phyloP scores from a whole-genome alignment of 1,284 basidiomycete genomes.

The Vanrija pseudolonga region DNA sequence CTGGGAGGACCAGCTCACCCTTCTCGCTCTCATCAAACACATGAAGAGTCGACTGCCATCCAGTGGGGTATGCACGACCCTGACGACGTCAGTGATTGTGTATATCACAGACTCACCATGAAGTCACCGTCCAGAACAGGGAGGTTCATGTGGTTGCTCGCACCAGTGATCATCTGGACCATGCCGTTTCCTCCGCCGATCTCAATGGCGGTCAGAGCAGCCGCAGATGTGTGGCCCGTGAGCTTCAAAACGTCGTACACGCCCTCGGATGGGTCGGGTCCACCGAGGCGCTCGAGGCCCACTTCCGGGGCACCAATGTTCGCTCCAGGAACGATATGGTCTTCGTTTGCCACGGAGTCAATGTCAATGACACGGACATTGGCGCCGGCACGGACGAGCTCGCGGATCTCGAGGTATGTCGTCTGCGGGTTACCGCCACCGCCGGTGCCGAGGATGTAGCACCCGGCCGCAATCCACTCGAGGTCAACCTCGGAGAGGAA shows the following conservation, averaged over 20 bases:
- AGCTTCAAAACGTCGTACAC: constrained; percentile 16
- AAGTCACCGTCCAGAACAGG: constrained; percentile 55
- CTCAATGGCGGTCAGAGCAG: constrained; percentile 23
- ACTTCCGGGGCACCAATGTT: constrained; percentile 57
- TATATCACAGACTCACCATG: constrained; percentile 18
- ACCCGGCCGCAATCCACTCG: constrained; percentile 39
- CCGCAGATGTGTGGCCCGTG: constrained; percentile 12
- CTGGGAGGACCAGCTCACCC: constrained; percentile 23
- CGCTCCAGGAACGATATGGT: constrained; percentile 37
- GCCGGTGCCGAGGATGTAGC: constrained; percentile 41
- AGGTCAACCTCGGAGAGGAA: constrained; percentile 35
- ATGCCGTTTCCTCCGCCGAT: constrained; percentile 61
- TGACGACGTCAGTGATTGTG: neutral
- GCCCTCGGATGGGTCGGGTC: constrained; percentile 12
- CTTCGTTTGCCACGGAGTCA: constrained; percentile 5
- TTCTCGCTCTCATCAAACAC: constrained; percentile 25
- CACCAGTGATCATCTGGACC: constrained; percentile 54
- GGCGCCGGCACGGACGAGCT: constrained; percentile 30
- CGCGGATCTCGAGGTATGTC: constrained; percentile 24
- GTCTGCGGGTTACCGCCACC: constrained; percentile 35
- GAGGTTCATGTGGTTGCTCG: constrained; percentile 31
- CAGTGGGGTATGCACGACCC: constrained; percentile 27
- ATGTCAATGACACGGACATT: constrained; percentile 34
- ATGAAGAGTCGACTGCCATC: constrained; percentile 31
- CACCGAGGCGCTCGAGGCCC: constrained; percentile 22